Base-by-base conservation (phyloP, 805 yeast species). In the Debaryomyces hansenii region DNA sequence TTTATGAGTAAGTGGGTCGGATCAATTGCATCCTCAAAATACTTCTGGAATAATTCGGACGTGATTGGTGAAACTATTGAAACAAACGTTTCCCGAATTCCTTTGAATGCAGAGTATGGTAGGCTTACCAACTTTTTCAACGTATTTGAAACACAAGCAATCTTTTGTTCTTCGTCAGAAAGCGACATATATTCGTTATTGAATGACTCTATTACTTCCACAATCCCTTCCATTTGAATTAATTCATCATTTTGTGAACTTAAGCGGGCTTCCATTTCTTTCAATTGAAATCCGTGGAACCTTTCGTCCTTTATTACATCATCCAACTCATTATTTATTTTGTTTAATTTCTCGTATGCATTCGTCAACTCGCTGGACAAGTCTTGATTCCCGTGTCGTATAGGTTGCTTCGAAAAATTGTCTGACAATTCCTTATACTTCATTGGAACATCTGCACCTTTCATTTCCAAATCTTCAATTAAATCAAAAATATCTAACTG, bases 401-500 rank as follows among this genome's bases (percentile, higher is more conserved):
- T 31, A 4, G 16, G 3, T 6, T 31, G 34, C 34, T 28, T 40
- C 37, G 37, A 16, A 15, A 15, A 42, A 7, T 53, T 48, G 49
- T 71, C 77, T 8, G 71, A 64, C 2, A 65, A 38, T 37, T 58
- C 59, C 53, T 74, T 72, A 44, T 72, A 57, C 5, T 54, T 51
- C 4, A 48, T 11, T 1, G 81, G 79, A 0, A 77, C 70, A 0
- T 54, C 52, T 10, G 67, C 53, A 2, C 70, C 74, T 20, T 58
- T 54, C 11, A 38, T 28, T 48, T 70, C 76, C 39, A 78, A 49
- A 11, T 53, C 58, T 24, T 66, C 68, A 10, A 78, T 65, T n/a
- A 72, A 50, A 2, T 61, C 52, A 48, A 62, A 73, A 7, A 77
- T 47, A 31, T 64, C 68, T 45, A 40, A 49, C 12, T 28, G 21